These are phyloP conservation scores for Blastocystis sp. DNA, from an alignment of 352 stramenopile genomes.

Conservation along the genomic window DNA sequence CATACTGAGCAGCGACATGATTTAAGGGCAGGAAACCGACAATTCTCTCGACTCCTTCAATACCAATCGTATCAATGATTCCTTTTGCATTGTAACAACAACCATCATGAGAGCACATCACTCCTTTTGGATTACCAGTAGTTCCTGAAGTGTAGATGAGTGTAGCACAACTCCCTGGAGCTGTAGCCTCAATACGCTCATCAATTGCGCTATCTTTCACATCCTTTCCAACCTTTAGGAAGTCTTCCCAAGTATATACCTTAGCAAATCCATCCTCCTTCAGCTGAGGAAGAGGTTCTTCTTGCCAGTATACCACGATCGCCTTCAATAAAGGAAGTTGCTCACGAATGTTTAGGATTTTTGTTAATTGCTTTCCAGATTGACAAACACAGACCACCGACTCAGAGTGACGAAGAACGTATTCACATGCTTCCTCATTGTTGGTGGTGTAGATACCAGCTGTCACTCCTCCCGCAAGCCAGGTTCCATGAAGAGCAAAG, in stretches of 20 bases:
- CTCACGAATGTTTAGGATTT: slow-evolving; percentile 83
- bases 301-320: slow-evolving; percentile 87
- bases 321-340: slow-evolving; percentile 85
- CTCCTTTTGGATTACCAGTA: slow-evolving; percentile 80
- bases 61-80: slow-evolving; percentile 38
- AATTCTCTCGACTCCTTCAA: slow-evolving; percentile 70
- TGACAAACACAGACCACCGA: slow-evolving; percentile 86
- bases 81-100: slow-evolving; percentile 57
- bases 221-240: slow-evolving; percentile 71
- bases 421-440: slow-evolving; percentile 82
- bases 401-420: slow-evolving; percentile 87
- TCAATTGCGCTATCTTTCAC: slow-evolving; percentile 66
- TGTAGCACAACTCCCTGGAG: slow-evolving; percentile 75
- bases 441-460: slow-evolving; percentile 94
- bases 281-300: slow-evolving; percentile 15
- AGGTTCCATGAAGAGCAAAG: slow-evolving; percentile 85
- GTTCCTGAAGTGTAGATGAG: slow-evolving; percentile 82
- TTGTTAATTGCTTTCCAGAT: slow-evolving; percentile 85
- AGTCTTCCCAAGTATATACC: slow-evolving; percentile 76
- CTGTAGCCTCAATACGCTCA: slow-evolving; percentile 37
- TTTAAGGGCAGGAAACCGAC: slow-evolving; percentile 73
- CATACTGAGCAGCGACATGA: slow-evolving; percentile 75
- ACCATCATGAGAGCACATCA: slow-evolving; percentile 79
- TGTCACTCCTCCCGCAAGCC: slow-evolving; percentile 84
- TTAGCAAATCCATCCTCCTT: slow-evolving; percentile 49